phyloP scores from a whole-genome alignment of 148 eudicot species.

The Camellia japonica region DNA sequence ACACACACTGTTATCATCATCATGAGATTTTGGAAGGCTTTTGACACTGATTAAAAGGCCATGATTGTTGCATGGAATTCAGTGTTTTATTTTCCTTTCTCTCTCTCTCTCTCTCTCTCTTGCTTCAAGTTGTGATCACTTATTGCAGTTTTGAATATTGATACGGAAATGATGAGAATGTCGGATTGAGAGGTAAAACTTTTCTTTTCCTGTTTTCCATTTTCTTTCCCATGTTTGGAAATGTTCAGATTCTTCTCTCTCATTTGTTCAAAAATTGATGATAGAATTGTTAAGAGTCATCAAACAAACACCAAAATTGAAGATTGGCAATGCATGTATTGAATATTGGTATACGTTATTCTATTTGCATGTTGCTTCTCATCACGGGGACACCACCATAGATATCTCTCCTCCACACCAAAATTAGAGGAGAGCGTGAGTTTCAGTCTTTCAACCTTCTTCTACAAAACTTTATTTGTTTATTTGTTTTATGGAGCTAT shows the following conservation, averaged over 20 bases:
- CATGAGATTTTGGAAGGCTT: slow-evolving; percentile 30
- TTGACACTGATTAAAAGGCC: slow-evolving; percentile 28
- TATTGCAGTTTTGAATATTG: slow-evolving; percentile 30
- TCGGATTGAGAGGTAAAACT: slow-evolving; percentile 27
- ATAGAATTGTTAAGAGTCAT: not conserved
- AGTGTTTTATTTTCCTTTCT: slow-evolving; percentile 12
- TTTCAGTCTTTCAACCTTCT: too few relatives aligned
- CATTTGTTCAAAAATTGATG: not conserved
- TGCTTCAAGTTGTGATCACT: slow-evolving; percentile 26
- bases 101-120: not conserved
- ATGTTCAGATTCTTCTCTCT: not conserved
- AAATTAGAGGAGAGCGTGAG: not conserved
- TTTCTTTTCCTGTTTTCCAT: slow-evolving; percentile 11
- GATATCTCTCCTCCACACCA: not conserved
- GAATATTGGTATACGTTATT: not conserved
- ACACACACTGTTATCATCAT: slow-evolving; percentile 32
- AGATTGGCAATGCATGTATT: not conserved
- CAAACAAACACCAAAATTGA: not conserved
- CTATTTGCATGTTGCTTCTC: slow-evolving; percentile 3
- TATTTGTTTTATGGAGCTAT: too few relatives aligned
- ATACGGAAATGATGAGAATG: slow-evolving; percentile 31
- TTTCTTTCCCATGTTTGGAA: not conserved
- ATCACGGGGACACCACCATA: not conserved
- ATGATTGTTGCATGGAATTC: slow-evolving; percentile 58
- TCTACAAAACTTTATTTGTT: too few relatives aligned